Base-by-base conservation (phyloP, 192 early-diverging fungal species). In the Backusella morwellensis region DNA sequence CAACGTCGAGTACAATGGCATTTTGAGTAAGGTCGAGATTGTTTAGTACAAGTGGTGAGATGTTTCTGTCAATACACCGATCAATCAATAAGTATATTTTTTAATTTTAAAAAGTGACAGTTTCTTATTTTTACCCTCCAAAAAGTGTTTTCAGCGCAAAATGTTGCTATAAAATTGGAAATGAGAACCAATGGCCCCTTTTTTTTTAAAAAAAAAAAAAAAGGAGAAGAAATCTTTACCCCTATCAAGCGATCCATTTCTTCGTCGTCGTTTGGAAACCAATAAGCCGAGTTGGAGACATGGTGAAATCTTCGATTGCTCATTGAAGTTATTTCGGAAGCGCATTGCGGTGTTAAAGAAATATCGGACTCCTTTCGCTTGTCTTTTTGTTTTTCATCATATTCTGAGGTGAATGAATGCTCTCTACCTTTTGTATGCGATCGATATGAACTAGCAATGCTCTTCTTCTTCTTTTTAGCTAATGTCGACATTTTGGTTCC, bases 191-290 rank as follows among this genome's bases (percentile, higher is more conserved):
- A 44, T 44, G 12, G 15, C 19, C 4, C 21, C 21, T 50, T 19
- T 50, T 50, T 50, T 19, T 50, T n/a, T 71, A 42, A 17, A 36
- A 15, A 19, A 26, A 74, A 66, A 75, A 14, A 74, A 17, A 36
- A 26, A 7, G 15, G 66, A 66, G 66, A 15, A 35, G 5, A 29
- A 29, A 34, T 23, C 6, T 35, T 71, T 82, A 82, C 80, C 14
- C 77, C 77, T 32, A 71, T 47, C 3, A 82, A 50, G 7, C 80
- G 67, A 68, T 82, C 77, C 35, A 78, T 71, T 66, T 82, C 80
- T 17, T 75, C 41, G 21, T 78, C 77, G 23, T 82, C 80, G 36
- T 75, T 82, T n/a, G 80, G 80, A 12, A 78, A 59, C 73, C 77
- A 77, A 41, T 78, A 82, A 6, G 56, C 59, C 6, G 77, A 78